Evolutionary conservation across 2,329 filamentous ascomycete species (phyloP).

Genomic region (Amauroascus niger): DNA sequence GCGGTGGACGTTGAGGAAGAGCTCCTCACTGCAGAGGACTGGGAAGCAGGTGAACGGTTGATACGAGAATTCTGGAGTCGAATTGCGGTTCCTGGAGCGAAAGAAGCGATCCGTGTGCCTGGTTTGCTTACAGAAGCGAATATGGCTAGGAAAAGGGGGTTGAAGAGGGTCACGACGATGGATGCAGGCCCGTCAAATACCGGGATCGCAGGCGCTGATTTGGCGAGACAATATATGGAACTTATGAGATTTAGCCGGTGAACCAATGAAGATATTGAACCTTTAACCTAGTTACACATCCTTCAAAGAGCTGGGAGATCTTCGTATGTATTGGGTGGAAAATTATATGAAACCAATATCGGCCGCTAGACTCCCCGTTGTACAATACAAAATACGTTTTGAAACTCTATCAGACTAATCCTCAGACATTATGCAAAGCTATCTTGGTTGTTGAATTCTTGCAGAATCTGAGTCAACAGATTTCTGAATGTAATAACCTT

Average conservation of each 20-base stretch:
- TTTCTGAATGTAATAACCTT: no score
- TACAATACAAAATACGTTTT: no score
- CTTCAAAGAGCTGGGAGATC: no score
- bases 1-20: constrained; percentile 2
- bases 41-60: constrained; percentile 31
- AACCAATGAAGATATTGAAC: not conserved
- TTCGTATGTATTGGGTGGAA: not conserved
- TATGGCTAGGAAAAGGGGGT: constrained; percentile 16
- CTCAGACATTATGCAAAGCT: no score
- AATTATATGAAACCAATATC: not conserved
- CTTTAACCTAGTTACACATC: not conserved
- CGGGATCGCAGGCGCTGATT: constrained; percentile 30
- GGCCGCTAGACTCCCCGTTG: no score
- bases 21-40: constrained; percentile 26
- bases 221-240: constrained; percentile 40
- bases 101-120: constrained; percentile 35
- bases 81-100: constrained; percentile 30
- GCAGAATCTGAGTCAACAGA: no score
- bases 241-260: constrained; percentile 37
- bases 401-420: no score
- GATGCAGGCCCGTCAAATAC: constrained; percentile 12
- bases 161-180: constrained; percentile 18
- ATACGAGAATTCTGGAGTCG: constrained; percentile 37
- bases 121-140: constrained; percentile 34
- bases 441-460: no score